phyloP scores from a whole-genome alignment of 306 rosid species.

The Rosa rugosa region DNA sequence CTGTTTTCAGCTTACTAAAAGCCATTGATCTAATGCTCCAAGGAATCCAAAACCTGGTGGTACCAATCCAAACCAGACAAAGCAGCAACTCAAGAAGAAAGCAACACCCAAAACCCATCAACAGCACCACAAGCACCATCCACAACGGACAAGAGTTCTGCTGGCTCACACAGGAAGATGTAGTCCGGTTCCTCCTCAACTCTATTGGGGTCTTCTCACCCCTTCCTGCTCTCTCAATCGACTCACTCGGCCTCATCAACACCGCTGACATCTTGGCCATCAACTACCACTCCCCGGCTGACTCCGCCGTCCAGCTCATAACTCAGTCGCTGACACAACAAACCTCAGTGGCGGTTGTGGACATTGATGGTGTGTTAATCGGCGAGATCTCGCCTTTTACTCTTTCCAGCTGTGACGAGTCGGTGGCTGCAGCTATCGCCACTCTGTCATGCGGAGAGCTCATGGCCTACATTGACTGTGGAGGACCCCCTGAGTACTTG shows the following conservation, averaged over 20 bases:
- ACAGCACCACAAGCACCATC: conserved; percentile 21
- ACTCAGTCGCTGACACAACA: conserved; percentile 57
- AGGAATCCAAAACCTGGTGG: conserved; percentile 86
- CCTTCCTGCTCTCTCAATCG: conserved; percentile 61
- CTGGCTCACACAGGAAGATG: conserved; percentile 91
- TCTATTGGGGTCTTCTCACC: conserved; percentile 83
- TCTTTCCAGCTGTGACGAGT: conserved; percentile 79
- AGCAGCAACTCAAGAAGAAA: conserved; percentile 65
- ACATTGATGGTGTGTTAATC: conserved; percentile 56
- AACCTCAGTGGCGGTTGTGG: conserved; percentile 84
- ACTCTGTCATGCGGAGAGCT: conserved; percentile 78
- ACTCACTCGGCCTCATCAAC: conserved; percentile 61
- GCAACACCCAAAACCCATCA: conserved; percentile 44
- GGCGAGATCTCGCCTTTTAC: conserved; percentile 93
- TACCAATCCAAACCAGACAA: conserved; percentile 53
- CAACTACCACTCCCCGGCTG: conserved; percentile 80
- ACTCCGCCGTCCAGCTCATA: conserved; percentile 59
- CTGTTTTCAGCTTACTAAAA: conserved; percentile 58
- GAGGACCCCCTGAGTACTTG: conserved; percentile 82
- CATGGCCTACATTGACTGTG: conserved; percentile 94
- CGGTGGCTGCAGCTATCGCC: conserved; percentile 68
- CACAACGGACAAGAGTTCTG: conserved; percentile 73
- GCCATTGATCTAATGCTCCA: conserved; percentile 85
- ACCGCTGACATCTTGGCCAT: conserved; percentile 48
- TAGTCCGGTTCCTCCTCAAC: conserved; percentile 71